Evolutionary conservation across 495 filamentous ascomycete species (phyloP).

Genomic region (Cryomyces minteri): DNA sequence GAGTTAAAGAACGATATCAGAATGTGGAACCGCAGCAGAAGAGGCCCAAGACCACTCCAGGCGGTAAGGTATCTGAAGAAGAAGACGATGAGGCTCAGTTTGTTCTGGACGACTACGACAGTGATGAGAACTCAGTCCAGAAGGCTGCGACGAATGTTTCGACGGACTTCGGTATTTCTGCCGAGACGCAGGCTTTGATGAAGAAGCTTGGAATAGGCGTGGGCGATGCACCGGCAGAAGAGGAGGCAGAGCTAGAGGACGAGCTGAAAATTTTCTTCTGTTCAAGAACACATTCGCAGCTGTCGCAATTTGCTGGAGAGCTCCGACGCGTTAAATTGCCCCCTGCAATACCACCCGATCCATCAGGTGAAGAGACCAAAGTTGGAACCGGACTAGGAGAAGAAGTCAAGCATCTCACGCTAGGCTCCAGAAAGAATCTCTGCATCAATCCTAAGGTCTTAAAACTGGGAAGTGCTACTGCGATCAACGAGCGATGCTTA

Average conservation of each 20-base stretch:
- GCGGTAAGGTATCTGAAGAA: not conserved
- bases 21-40: constrained; percentile 28
- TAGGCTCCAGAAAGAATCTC: constrained; percentile 81
- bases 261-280: constrained; percentile 62
- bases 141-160: constrained; percentile 10
- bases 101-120: constrained; percentile 63
- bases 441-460: constrained; percentile 80
- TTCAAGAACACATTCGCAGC: constrained; percentile 86
- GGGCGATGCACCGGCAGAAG: constrained; percentile 28
- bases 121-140: constrained; percentile 31
- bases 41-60: not conserved
- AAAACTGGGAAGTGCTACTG: constrained; percentile 49
- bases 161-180: constrained; percentile 29
- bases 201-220: constrained; percentile 27
- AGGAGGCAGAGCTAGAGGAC: constrained; percentile 32
- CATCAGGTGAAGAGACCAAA: constrained; percentile 9
- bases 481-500: constrained; percentile 90
- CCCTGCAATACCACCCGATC: constrained; percentile 27
- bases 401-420: constrained; percentile 62
- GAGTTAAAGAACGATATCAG: constrained; percentile 29
- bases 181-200: constrained; percentile 46
- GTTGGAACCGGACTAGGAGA: constrained; percentile 28
- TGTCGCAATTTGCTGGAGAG: constrained; percentile 87
- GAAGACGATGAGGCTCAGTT: constrained; percentile 52
- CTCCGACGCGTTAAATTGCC: constrained; percentile 68